phyloP scores from a whole-genome alignment of 2,329 filamentous ascomycete species.

The Fusarium fujikuroi region DNA sequence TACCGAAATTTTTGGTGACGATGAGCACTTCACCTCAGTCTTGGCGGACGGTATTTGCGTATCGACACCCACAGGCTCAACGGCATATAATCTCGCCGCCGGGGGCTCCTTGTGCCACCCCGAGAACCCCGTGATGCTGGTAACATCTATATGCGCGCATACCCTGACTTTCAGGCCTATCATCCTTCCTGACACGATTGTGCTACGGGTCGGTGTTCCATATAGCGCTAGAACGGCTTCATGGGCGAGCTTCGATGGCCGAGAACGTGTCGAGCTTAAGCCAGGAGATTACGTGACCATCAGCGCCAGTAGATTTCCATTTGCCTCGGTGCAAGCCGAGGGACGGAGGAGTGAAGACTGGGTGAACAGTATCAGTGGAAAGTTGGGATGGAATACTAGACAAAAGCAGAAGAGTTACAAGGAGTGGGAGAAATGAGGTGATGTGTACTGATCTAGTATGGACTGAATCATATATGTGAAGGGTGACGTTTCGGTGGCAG shows the following conservation, averaged over 20 bases:
- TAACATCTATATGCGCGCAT: constrained; percentile 94
- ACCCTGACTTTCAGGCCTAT: constrained; percentile 97
- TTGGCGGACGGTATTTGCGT: constrained; percentile 94
- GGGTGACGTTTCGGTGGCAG: constrained; percentile 7
- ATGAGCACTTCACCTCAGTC: constrained; percentile 94
- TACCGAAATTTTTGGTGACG: constrained; percentile 92
- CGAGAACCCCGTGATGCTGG: constrained; percentile 94
- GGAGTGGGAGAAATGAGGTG: constrained; percentile 55
- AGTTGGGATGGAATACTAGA: constrained; percentile 83
- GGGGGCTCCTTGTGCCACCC: constrained; percentile 96
- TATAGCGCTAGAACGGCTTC: constrained; percentile 89
- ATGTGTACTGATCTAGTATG: not conserved
- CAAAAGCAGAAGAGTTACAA: constrained; percentile 76
- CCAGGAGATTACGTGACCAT: constrained; percentile 89
- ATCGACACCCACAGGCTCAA: constrained; percentile 92
- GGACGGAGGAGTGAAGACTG: constrained; percentile 79
- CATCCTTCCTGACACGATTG: constrained; percentile 94
- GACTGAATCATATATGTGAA: not conserved
- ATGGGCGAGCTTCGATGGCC: constrained; percentile 98
- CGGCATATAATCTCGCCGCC: constrained; percentile 93
- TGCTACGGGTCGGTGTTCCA: constrained; percentile 91
- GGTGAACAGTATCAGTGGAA: constrained; percentile 83
- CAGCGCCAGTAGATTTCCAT: constrained; percentile 82
- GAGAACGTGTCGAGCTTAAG: constrained; percentile 82
- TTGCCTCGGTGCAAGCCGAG: constrained; percentile 78